Base-by-base conservation (phyloP, 257 asterid species). In the Nicotiana obtusifolia region DNA sequence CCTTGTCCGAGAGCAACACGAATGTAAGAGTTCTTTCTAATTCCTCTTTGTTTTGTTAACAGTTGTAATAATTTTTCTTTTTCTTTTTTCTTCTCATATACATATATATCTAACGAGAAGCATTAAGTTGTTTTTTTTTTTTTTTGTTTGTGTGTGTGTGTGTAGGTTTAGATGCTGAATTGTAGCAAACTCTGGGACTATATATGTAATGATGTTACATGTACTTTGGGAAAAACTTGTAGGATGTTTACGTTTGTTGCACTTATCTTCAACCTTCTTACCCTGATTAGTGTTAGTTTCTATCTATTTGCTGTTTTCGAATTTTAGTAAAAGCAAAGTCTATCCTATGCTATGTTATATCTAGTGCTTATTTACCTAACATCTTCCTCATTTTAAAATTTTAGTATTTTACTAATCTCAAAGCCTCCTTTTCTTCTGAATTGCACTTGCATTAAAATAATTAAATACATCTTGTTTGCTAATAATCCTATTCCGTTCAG, bases 1-100 rank as follows among this genome's bases (percentile, higher is more conserved):
- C 93, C 76, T 73, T 86, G 78, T 71, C 87, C 53, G 88, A 79
- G 81, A 77, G 35, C 87, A 86, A 20, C 80, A 91, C 77, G 81
- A 88, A 83, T 76, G 98, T 90, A 85, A 85, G 92, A 73, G 79
- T 57, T 49, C 57, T 5, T 66, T 59, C 16, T 13, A 44, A 15
- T 26, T 10, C 19, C 22, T 22, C 3, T 24, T 10, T 52, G 15
- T 7, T 8, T 44, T 37, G 47, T 37, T 7, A 37, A 0, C 9
- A 5, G 41, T 35, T 37, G n/a, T n/a, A 37, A 37, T 37, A 37
- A 7, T 37, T 37, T 37, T 37, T 37, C 47, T 37, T 37, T 5
- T 35, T 22, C 24, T 0, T 30, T 65, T 65, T 65, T 28, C 3
- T 65, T 47, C 53, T 47, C 15, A 47, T 47, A 47, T 47, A 47